Conservation (phyloP, 176 grass and related monocot genomes). For the Tillandsia fasciculata region DNA sequence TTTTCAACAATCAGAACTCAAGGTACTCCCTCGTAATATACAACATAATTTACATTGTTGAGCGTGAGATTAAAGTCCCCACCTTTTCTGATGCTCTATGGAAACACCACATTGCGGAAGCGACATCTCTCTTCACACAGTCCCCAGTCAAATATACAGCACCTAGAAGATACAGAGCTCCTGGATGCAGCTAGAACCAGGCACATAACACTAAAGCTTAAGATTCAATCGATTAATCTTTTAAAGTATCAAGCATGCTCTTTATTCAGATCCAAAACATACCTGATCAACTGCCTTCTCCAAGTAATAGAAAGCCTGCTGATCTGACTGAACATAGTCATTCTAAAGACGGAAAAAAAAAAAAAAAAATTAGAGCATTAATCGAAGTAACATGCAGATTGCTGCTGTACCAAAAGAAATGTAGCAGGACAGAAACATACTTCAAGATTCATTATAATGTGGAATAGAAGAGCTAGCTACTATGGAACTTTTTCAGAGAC, state of each 20-base stretch:
- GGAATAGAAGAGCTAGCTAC: too few species aligned
- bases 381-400: slow-evolving; percentile 5
- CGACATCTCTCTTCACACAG: slow-evolving; percentile 80
- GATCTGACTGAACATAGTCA: slow-evolving; percentile 73
- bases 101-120: slow-evolving; percentile 92
- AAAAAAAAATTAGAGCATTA: slow-evolving; percentile 3
- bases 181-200: slow-evolving; percentile 67
- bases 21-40: too few species aligned
- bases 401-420: slow-evolving; percentile 7
- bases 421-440: background rate
- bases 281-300: slow-evolving; percentile 95
- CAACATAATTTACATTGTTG: background rate
- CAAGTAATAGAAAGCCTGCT: slow-evolving; percentile 89
- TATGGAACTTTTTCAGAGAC: too few species aligned
- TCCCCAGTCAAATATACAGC: slow-evolving; percentile 88
- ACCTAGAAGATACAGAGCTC: slow-evolving; percentile 89
- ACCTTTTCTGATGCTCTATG: slow-evolving; percentile 95
- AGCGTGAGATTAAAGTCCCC: background rate
- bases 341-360: slow-evolving; percentile 33
- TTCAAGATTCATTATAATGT: too few species aligned
- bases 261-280: slow-evolving; percentile 16
- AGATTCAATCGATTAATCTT: background rate
- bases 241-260: background rate
- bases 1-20: too few species aligned
- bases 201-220: slow-evolving; percentile 9